phyloP scores from a whole-genome alignment of 768 basidiomycete genomes.

The Mycena belliarum region DNA sequence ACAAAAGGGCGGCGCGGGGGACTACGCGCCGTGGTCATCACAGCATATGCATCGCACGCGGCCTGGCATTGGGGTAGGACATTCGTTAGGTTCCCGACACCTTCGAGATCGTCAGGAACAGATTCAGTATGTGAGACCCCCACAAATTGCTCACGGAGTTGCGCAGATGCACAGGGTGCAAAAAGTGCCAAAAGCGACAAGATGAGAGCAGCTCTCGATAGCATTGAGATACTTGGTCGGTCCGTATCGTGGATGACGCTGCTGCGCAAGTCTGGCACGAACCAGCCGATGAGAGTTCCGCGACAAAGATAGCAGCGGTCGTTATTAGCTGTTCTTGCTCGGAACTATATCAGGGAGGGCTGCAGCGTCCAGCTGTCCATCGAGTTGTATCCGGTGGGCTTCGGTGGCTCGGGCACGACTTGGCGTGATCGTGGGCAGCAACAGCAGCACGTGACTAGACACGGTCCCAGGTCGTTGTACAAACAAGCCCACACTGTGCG shows the following conservation, averaged over 20 bases:
- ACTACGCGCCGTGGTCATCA: constrained; percentile 15
- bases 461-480: no score
- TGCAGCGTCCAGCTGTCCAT: neutral
- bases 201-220: neutral
- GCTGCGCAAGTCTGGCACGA: no score
- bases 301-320: neutral
- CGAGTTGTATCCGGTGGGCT: neutral
- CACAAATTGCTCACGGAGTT: constrained; percentile 1
- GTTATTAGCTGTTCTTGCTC: no score
- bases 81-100: constrained; percentile 18
- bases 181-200: neutral
- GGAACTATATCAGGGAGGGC: neutral
- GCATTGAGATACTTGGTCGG: neutral
- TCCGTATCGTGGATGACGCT: no score
- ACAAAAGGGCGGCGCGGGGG: no score
- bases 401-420: no score
- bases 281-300: neutral
- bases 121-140: neutral
- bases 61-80: constrained; percentile 17
- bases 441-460: no score
- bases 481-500: no score
- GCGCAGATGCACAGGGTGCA: constrained; percentile 1
- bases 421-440: neutral
- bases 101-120: neutral
- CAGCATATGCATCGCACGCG: constrained; percentile 12